Conservation (phyloP, 352 stramenopile genomes). For the Pythium coloratum region DNA sequence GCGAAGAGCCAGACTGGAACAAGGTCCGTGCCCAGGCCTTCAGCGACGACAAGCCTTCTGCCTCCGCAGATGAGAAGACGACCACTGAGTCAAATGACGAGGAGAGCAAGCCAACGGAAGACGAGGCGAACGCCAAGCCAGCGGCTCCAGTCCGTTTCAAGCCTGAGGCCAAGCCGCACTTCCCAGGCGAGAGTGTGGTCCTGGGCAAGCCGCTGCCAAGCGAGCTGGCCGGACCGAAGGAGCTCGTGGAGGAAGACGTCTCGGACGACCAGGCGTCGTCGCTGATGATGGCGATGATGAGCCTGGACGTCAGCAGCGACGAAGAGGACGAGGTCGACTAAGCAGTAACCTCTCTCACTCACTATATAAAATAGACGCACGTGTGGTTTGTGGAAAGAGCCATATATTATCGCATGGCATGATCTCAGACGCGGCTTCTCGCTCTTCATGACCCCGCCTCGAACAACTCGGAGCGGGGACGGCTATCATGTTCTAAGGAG, state of each 20-base stretch:
- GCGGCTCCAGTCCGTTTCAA: constrained; percentile 1
- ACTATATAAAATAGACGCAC: constrained; percentile 3
- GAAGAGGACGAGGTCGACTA: constrained; percentile 66
- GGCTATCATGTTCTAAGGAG: constrained; percentile 8
- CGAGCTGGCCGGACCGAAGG: constrained; percentile 23
- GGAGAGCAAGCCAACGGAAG: not conserved
- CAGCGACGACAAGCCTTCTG: constrained; percentile 36
- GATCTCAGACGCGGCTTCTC: constrained; percentile 12
- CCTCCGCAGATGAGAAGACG: not conserved
- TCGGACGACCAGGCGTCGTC: constrained; percentile 62
- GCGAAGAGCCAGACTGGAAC: constrained; percentile 83
- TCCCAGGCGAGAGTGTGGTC: constrained; percentile 26
- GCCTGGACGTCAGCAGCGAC: constrained; percentile 83
- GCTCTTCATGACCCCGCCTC: not conserved
- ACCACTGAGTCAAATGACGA: constrained; percentile 5
- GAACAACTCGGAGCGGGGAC: constrained; percentile 6
- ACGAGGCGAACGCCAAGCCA: not conserved
- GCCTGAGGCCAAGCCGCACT: not conserved
- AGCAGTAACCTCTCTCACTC: not conserved
- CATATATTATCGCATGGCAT: constrained; percentile 13
- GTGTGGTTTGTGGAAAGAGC: not conserved
- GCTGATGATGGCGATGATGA: constrained; percentile 66
- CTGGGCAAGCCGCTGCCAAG: constrained; percentile 41
- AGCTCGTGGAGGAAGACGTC: constrained; percentile 63
- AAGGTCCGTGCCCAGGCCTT: constrained; percentile 70